Conservation (phyloP, 768 basidiomycete species). For the Suillus lakei region DNA sequence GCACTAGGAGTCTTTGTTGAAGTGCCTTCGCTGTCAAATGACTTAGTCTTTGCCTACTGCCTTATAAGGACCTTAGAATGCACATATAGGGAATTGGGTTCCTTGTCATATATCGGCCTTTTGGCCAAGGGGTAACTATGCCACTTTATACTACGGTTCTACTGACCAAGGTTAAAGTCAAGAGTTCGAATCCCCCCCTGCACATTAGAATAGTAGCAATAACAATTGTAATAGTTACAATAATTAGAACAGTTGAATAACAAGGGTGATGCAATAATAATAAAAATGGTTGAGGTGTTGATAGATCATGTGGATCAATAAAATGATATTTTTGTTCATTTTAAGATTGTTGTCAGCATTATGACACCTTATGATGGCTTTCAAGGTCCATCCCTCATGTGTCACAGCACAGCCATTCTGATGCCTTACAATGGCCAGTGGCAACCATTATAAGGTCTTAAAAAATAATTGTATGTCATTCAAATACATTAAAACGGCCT, state of each 20-base stretch:
- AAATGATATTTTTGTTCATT: background rate
- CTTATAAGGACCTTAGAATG: background rate
- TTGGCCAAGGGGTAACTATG: background rate
- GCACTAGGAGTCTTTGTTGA: too few relatives aligned
- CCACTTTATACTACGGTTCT: background rate
- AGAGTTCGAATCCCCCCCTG: background rate
- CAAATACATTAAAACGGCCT: background rate
- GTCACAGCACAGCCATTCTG: background rate
- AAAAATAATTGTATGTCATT: conserved; percentile 1
- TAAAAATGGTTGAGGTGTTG: background rate
- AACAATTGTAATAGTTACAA: too few relatives aligned
- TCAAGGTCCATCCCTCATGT: background rate
- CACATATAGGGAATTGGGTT: background rate
- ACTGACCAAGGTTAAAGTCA: background rate
- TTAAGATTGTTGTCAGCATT: background rate
- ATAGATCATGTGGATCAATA: background rate
- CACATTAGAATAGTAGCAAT: background rate
- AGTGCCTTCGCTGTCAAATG: background rate
- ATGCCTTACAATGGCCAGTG: background rate
- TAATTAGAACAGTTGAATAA: too few relatives aligned
- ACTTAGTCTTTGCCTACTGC: background rate
- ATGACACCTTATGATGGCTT: background rate
- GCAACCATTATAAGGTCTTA: background rate
- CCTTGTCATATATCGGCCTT: background rate
- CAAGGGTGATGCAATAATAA: too few relatives aligned